These are phyloP conservation scores for Knoxdaviesia proteae DNA, from an alignment of 2,329 filamentous ascomycete genomes.

Conservation along the genomic window DNA sequence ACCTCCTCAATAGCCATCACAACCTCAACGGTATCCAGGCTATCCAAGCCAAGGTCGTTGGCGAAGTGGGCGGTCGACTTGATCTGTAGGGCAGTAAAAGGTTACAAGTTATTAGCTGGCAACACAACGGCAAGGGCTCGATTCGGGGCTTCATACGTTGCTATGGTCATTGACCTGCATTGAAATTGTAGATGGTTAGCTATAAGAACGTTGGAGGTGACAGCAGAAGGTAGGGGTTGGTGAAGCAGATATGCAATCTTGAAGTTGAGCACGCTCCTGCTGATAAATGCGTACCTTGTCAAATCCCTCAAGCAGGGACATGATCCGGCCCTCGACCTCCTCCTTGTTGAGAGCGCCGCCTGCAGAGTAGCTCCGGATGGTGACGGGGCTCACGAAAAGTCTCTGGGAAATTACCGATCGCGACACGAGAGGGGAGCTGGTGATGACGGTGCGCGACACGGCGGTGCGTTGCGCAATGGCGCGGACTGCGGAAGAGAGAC, in stretches of 20 bases:
- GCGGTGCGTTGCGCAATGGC: conserved; percentile 24
- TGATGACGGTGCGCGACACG: conserved; percentile 34
- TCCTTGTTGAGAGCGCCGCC: conserved; percentile 56
- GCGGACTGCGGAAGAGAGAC: conserved; percentile 15
- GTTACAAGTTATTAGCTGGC: conserved; percentile 4
- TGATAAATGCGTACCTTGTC: conserved; percentile 44
- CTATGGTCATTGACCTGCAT: conserved; percentile 43
- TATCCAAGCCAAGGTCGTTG: conserved; percentile 93
- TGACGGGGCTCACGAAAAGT: conserved; percentile 39
- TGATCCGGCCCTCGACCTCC: conserved; percentile 80
- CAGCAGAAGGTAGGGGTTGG: no score
- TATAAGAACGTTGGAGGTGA: not conserved
- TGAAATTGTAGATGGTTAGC: conserved; percentile 6
- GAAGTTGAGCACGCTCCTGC: no score
- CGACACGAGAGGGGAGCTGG: conserved; percentile 30
- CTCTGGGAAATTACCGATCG: conserved; percentile 15
- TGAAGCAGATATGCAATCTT: no score
- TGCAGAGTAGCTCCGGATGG: conserved; percentile 72
- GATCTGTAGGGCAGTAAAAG: conserved; percentile 34
- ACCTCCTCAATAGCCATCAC: conserved; percentile 99
- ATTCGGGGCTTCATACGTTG: conserved; percentile 24
- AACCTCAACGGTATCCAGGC: conserved; percentile 94
- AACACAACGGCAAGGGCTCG: conserved; percentile 8
- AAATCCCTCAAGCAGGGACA: conserved; percentile 83
- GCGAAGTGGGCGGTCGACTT: conserved; percentile 71